Evolutionary conservation across 1,139 yeast species (phyloP).

Genomic region (Entelexis paramagnoliae): DNA sequence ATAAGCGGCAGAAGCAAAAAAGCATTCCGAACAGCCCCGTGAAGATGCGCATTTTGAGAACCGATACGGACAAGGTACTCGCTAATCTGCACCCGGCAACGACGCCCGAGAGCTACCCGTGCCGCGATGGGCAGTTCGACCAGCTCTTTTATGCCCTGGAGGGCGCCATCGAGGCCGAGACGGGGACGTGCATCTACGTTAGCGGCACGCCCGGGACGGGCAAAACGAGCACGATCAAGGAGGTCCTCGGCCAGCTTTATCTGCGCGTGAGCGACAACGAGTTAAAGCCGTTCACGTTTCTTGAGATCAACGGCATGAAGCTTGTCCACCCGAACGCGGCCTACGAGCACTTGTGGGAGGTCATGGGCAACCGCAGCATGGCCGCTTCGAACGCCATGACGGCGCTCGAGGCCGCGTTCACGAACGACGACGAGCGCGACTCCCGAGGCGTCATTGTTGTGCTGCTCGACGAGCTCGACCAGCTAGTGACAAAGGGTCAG

Average conservation of each 20-base stretch:
- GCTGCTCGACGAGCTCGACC: slow-evolving; percentile 85
- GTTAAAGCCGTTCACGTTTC: slow-evolving; percentile 51
- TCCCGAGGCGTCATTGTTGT: slow-evolving; percentile 47
- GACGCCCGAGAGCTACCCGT: slow-evolving; percentile 59
- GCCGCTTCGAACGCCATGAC: slow-evolving; percentile 55
- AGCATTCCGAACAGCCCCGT: background rate
- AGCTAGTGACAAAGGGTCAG: slow-evolving; percentile 74
- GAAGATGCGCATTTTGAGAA: background rate
- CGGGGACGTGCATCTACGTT: slow-evolving; percentile 78
- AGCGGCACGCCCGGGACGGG: slow-evolving; percentile 99
- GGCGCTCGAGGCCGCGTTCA: slow-evolving; percentile 45
- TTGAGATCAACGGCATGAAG: slow-evolving; percentile 87
- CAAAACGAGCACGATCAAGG: slow-evolving; percentile 86
- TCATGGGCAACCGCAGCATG: slow-evolving; percentile 48
- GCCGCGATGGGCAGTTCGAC: slow-evolving; percentile 81
- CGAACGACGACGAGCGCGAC: slow-evolving; percentile 23
- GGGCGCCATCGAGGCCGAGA: slow-evolving; percentile 56
- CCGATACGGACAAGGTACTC: slow-evolving; percentile 6
- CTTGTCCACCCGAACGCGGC: slow-evolving; percentile 76
- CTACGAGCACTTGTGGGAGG: slow-evolving; percentile 73
- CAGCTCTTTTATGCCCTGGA: slow-evolving; percentile 63
- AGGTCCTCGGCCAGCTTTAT: slow-evolving; percentile 61
- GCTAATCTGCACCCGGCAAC: slow-evolving; percentile 48
- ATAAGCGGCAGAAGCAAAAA: background rate
- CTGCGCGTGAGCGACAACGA: slow-evolving; percentile 36